Conservation (phyloP, 345 rosid genomes). For the Heritiera fomes region DNA sequence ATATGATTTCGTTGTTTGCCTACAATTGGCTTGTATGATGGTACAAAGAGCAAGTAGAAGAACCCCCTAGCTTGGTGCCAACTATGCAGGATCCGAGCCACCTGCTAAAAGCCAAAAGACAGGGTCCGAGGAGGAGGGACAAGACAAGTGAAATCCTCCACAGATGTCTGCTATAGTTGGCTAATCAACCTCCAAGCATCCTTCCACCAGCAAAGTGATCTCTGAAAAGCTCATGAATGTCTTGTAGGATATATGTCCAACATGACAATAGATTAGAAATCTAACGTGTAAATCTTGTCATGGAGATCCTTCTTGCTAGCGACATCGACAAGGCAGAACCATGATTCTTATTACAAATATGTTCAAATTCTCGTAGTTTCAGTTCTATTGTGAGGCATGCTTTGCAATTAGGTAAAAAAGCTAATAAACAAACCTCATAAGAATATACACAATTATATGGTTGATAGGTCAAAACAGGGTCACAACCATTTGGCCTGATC, state of each 20-base stretch:
- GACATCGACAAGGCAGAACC: constrained; percentile 5
- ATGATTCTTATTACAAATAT: constrained; percentile 49
- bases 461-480: constrained; percentile 16
- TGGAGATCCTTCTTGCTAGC: constrained; percentile 19
- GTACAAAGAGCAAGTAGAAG: not conserved
- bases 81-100: not conserved
- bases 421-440: constrained; percentile 21
- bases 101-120: not conserved
- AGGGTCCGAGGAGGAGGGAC: not conserved
- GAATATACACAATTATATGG: constrained; percentile 26
- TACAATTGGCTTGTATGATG: not conserved
- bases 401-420: not conserved
- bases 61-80: not conserved
- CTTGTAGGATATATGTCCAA: not conserved
- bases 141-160: not conserved
- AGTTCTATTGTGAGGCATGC: constrained; percentile 9
- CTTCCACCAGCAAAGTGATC: not conserved
- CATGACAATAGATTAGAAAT: constrained; percentile 9
- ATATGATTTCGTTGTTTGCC: not conserved
- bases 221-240: not conserved
- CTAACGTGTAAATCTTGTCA: not conserved
- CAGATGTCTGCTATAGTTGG: not conserved
- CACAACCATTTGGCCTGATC: constrained; percentile 10
- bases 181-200: not conserved
- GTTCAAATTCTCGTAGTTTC: constrained; percentile 19